Evolutionary conservation across 2,329 filamentous ascomycete genomes (phyloP).

Genomic region (Chaetothyriales sp.): DNA sequence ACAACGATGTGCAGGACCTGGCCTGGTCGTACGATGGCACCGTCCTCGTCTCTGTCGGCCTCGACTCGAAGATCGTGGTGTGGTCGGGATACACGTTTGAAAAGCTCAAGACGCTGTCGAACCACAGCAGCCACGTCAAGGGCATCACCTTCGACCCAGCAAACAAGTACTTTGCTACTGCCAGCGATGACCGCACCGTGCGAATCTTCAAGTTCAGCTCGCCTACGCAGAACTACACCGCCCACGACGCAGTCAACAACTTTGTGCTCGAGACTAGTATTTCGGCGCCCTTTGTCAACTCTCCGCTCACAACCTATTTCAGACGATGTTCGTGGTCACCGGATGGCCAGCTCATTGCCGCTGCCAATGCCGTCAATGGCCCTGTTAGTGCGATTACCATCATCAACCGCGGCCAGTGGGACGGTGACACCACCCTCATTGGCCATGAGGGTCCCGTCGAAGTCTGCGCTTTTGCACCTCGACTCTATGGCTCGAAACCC

Average conservation of each 20-base stretch:
- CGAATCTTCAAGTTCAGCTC: slow-evolving; percentile 93
- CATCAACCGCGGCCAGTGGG: slow-evolving; percentile 81
- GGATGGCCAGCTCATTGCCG: slow-evolving; percentile 91
- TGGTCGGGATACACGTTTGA: slow-evolving; percentile 98
- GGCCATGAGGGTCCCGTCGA: slow-evolving; percentile 94
- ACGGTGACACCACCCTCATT: slow-evolving; percentile 92
- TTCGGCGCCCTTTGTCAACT: slow-evolving; percentile 69
- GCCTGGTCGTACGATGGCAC: slow-evolving; percentile 96
- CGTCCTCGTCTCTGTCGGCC: slow-evolving; percentile 82
- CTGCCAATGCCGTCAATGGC: slow-evolving; percentile 91
- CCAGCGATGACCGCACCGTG: slow-evolving; percentile 90
- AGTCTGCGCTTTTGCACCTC: slow-evolving; percentile 90
- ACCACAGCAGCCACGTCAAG: slow-evolving; percentile 95
- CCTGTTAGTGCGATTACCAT: slow-evolving; percentile 96
- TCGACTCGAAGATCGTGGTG: slow-evolving; percentile 95
- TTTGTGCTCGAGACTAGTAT: slow-evolving; percentile 93
- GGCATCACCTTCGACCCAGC: slow-evolving; percentile 97
- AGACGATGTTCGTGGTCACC: slow-evolving; percentile 94
- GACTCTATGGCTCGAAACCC: slow-evolving; percentile 67
- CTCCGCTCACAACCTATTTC: slow-evolving; percentile 92
- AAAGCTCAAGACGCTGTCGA: slow-evolving; percentile 82
- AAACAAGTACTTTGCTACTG: slow-evolving; percentile 98
- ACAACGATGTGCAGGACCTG: slow-evolving; percentile 96
- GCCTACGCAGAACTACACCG: slow-evolving; percentile 74
- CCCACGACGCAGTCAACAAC: slow-evolving; percentile 92